Evolutionary conservation across 495 filamentous ascomycete species (phyloP), one percentile per base, ranked within the genome.

Genomic region (Haplographium delicatum): DNA sequence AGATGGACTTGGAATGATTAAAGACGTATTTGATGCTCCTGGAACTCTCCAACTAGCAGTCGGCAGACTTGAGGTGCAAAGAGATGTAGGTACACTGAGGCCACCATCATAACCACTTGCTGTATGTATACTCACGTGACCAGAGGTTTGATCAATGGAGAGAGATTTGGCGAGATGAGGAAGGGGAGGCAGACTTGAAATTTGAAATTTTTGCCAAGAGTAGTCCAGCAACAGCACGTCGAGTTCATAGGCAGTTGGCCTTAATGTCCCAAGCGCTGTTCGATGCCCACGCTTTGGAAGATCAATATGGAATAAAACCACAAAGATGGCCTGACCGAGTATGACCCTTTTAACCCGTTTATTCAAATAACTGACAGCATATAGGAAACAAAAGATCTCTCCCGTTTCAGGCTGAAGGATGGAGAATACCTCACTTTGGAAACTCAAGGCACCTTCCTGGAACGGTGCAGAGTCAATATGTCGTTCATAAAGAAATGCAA

Each of bases 81-180:
- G 35, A 47, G 51, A 61, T 31, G 58, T 58, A n/a, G 46, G 55
- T 59, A 44, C 15, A n/a, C n/a, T n/a, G n/a, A n/a, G n/a, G n/a
- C n/a, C 31, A 6, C 40, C 31, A 44, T 13, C 22, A 11, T n/a
- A n/a, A 7, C 39, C 22, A 26, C 31, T 15, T 26, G n/a, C 23
- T 10, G 24, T 20, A 27, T 15, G 8, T 48, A 24, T 28, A 15
- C 31, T 47, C 44, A 52, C 50, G 40, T 51, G 48, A 54, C 26
- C 27, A 60, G 58, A 18, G 42, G 39, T 61, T 35, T 39, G 54
- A 61, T 44, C 40, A 61, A 46, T 61, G 58, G 58, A 48, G 54
- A 41, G 58, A 58, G 16, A 52, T 57, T n/a, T 61, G 58, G 58
- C 40, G 54, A 18, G 50, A 25, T 38, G 58, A 61, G 9, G 47